Evolutionary conservation across 805 yeast species (phyloP).

Genomic region (Spathaspora boniae): DNA sequence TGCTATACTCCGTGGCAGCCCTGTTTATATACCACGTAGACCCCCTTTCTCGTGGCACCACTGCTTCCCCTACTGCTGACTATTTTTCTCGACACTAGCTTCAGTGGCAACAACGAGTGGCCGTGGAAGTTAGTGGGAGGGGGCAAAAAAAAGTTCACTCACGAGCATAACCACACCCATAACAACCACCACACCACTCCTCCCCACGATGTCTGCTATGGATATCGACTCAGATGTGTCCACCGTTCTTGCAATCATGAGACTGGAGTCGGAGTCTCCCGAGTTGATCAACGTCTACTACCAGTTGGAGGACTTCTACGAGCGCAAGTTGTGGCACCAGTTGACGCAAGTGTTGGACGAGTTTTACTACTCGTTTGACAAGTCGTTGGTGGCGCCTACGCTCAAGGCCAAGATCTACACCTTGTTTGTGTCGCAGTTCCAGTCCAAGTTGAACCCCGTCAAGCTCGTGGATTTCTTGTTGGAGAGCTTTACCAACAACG

Average conservation of each 20-base stretch:
- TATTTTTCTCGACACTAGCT: too few relatives aligned
- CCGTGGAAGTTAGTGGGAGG: too few relatives aligned
- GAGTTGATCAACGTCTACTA: slow-evolving; percentile 61
- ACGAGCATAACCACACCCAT: neutral
- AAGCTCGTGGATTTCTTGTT: slow-evolving; percentile 75
- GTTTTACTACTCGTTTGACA: slow-evolving; percentile 46
- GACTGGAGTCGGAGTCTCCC: slow-evolving; percentile 58
- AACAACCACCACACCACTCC: neutral
- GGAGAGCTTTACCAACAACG: slow-evolving; percentile 35
- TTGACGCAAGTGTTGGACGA: slow-evolving; percentile 64
- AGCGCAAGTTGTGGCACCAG: slow-evolving; percentile 93
- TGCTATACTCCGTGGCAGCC: neutral
- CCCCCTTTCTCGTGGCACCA: slow-evolving; percentile 4
- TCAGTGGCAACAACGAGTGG: too few relatives aligned
- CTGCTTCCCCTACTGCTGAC: too few relatives aligned
- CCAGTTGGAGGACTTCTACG: slow-evolving; percentile 79
- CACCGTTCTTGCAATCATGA: slow-evolving; percentile 53
- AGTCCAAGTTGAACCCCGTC: slow-evolving; percentile 71
- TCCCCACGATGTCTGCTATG: slow-evolving; percentile 28
- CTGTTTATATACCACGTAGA: neutral
- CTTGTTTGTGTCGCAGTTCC: slow-evolving; percentile 64
- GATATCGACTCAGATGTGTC: slow-evolving; percentile 39
- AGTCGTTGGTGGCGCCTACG: slow-evolving; percentile 45
- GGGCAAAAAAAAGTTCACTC: neutral
- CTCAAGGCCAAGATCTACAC: slow-evolving; percentile 66